Conservation (phyloP, 148 eudicot species). For the Rhododendron henanense region DNA sequence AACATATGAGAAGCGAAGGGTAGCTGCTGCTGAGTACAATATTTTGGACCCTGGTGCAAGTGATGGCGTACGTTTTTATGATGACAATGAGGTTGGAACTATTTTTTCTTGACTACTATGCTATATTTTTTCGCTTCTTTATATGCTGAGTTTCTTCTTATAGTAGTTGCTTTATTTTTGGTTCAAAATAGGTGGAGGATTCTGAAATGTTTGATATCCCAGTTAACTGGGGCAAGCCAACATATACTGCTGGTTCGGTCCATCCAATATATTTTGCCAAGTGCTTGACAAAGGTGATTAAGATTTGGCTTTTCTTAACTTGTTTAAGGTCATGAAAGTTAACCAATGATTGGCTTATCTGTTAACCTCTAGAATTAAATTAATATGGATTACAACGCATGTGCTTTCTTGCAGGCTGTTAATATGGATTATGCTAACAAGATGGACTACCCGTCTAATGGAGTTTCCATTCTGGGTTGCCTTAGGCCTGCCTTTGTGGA, state of each 20-base stretch:
- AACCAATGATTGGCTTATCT: not conserved
- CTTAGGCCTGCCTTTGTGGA: conserved; percentile 40
- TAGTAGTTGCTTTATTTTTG: not conserved
- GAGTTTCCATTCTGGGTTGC: conserved; percentile 41
- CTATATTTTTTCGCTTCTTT: not conserved
- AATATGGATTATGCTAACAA: conserved; percentile 27
- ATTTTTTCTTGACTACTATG: not conserved
- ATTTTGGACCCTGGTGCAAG: conserved; percentile 13
- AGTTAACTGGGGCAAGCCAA: conserved; percentile 37
- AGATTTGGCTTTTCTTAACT: not conserved
- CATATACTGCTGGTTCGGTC: conserved; percentile 14
- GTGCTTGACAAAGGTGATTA: conserved; percentile 47
- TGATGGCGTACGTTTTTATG: conserved; percentile 20
- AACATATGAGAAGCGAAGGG: conserved; percentile 26
- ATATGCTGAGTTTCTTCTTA: not conserved
- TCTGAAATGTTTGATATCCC: conserved; percentile 17
- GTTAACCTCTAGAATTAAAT: not conserved
- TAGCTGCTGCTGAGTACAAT: conserved; percentile 27
- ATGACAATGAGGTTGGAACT: conserved; percentile 35
- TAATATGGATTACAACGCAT: not conserved
- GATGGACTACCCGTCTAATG: conserved; percentile 50
- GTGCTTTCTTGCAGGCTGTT: conserved; percentile 27
- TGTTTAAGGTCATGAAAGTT: not conserved
- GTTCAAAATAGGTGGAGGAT: conserved; percentile 31
- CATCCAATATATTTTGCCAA: conserved; percentile 55